Conservation (phyloP, 345 rosid species). For the Eucalyptus pauciflora region DNA sequence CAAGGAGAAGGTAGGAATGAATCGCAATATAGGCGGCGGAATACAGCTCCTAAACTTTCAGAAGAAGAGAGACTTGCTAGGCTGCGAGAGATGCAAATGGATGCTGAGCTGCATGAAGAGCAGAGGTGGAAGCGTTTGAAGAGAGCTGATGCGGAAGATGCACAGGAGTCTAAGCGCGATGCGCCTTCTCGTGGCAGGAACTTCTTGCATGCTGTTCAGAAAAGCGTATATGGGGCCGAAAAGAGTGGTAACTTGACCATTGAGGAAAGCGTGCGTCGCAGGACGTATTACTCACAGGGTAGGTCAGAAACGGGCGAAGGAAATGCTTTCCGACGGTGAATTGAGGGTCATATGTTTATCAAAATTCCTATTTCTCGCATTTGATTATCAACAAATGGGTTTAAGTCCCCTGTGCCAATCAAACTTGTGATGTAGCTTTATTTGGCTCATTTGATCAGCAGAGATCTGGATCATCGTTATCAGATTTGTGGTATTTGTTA, state of each 20-base stretch:
- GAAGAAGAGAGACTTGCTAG: slow-evolving; percentile 85
- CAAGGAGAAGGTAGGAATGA: slow-evolving; percentile 1
- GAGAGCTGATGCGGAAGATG: slow-evolving; percentile 77
- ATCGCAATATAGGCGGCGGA: slow-evolving; percentile 19
- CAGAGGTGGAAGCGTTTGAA: slow-evolving; percentile 87
- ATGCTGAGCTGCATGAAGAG: slow-evolving; percentile 89
- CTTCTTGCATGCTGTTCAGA: slow-evolving; percentile 78
- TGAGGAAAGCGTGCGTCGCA: slow-evolving; percentile 88
- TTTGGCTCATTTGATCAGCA: not conserved
- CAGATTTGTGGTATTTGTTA: not conserved
- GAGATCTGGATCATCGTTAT: not conserved
- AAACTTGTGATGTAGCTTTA: not conserved
- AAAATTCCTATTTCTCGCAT: not conserved
- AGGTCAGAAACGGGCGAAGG: slow-evolving; percentile 53
- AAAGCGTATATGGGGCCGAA: slow-evolving; percentile 81
- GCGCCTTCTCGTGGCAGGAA: slow-evolving; percentile 35
- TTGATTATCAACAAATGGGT: not conserved
- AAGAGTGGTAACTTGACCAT: slow-evolving; percentile 85
- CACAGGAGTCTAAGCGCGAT: slow-evolving; percentile 41
- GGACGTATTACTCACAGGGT: slow-evolving; percentile 71
- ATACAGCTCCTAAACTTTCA: slow-evolving; percentile 46
- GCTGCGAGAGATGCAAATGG: slow-evolving; percentile 66
- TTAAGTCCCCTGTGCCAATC: not conserved
- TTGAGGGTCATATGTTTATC: not conserved
- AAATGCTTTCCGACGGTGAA: slow-evolving; percentile 76